These are phyloP conservation scores for Polygonum aviculare DNA, from an alignment of 148 eudicot species.

Conservation along the genomic window DNA sequence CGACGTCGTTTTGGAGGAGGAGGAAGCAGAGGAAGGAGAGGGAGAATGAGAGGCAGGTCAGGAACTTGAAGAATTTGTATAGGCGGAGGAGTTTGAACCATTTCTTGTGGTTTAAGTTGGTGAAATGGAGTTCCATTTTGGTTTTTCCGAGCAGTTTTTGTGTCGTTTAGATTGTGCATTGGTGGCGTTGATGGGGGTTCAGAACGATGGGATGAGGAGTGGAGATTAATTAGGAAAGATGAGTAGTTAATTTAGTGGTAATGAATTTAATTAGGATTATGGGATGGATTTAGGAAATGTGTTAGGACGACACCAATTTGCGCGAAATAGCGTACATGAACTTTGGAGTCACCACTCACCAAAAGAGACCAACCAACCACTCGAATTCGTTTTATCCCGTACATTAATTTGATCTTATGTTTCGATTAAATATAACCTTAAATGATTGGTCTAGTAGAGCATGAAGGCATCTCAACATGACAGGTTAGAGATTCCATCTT, in stretches of 20 bases:
- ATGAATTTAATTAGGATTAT: too few species aligned
- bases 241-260: background rate
- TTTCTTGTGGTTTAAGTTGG: background rate
- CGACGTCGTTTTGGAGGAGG: background rate
- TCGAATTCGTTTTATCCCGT: too few species aligned
- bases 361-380: too few species aligned
- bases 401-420: too few species aligned
- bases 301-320: too few species aligned
- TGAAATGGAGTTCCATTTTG: background rate
- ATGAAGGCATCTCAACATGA: too few species aligned
- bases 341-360: too few species aligned
- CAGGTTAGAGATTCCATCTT: too few species aligned
- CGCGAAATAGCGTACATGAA: too few species aligned
- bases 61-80: background rate
- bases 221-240: background rate
- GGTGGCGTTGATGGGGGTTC: background rate
- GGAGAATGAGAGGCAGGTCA: background rate
- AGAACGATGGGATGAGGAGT: background rate
- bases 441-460: too few species aligned
- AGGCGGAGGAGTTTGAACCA: background rate
- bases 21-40: background rate
- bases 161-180: background rate
- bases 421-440: too few species aligned
- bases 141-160: background rate
- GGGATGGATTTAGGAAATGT: too few species aligned